Evolutionary conservation across 176 grass and related monocot genomes (phyloP), one percentile per base, ranked within the genome.

Genomic region (Phragmites australis): DNA sequence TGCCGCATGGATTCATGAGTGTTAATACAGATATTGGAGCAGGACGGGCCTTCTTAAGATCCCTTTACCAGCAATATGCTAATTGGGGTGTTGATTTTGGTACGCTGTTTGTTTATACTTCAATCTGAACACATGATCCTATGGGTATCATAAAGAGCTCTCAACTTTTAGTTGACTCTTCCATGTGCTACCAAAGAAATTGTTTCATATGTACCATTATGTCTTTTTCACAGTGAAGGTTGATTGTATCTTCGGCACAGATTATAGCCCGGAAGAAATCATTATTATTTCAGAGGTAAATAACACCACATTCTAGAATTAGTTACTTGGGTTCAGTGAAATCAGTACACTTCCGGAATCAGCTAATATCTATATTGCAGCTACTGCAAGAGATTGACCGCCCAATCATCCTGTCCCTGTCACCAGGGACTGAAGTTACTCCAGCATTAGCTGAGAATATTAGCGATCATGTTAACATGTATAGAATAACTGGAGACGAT

Each of bases 21-120:
- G 87, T 97, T 77, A 85, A 97, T 74, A 97, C 89, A 0, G 68
- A 88, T 68, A 88, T 85, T 74, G 91, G 82, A 84, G 91, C 94
- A 51, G 94, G 94, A 64, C 77, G 64, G 69, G 91, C 89, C 47
- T 97, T 97, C 79, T 78, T 97, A 81, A 92, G 89, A 86, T 94
- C 94, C 63, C 85, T 97, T 34, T 97, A 94, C 74, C 87, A 52
- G 63, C 94, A 92, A 18, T 92, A 94, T 78, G 87, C 91, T 31
- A 83, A 87, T 76, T 97, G 94, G 94, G 91, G 89, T 77, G 89
- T 92, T 87, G 91, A 97, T 87, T 97, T 97, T 68, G 94, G 94
- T 94, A 97, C 34, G 72, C 34, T 34, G 9, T 23, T 54, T 74
- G 3, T 51, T 6, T 54, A 15, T 37, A 70, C 16, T 59, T 72